phyloP scores from a whole-genome alignment of 768 basidiomycete genomes.

The Boletus insuetus region DNA sequence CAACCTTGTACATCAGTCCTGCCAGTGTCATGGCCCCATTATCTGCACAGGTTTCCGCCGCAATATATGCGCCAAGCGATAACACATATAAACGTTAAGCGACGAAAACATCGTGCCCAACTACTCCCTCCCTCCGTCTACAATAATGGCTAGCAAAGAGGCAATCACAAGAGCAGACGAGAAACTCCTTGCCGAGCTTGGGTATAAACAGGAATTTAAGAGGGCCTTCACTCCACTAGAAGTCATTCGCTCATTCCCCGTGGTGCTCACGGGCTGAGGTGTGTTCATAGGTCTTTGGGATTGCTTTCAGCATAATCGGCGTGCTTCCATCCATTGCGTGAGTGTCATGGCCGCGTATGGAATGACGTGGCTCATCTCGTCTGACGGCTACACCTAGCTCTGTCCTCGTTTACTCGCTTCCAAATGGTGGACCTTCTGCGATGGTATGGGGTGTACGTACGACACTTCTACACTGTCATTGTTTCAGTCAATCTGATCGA shows the following conservation, averaged over 20 bases:
- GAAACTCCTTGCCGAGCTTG: conserved; percentile 32
- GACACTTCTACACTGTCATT: background rate
- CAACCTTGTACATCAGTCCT: too few species aligned
- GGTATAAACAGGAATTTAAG: conserved; percentile 38
- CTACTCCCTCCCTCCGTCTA: background rate
- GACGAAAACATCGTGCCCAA: background rate
- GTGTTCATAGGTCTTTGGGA: conserved; percentile 63
- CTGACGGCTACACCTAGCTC: conserved; percentile 28
- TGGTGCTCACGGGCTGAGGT: background rate
- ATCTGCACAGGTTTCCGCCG: too few species aligned
- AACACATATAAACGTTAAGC: too few species aligned
- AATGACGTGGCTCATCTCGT: background rate
- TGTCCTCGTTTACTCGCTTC: conserved; percentile 44
- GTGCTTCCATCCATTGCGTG: conserved; percentile 63
- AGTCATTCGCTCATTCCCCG: conserved; percentile 4
- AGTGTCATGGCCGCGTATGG: too few species aligned
- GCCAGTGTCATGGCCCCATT: too few species aligned
- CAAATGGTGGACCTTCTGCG: conserved; percentile 47
- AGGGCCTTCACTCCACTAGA: conserved; percentile 36
- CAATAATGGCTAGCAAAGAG: conserved; percentile 13
- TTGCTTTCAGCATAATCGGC: conserved; percentile 71
- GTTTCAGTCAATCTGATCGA: too few species aligned
- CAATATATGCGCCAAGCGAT: too few species aligned
- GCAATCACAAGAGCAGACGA: conserved; percentile 24
- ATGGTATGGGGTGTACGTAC: conserved; percentile 45